Conservation (phyloP, 1,139 yeast species). For the Protomyces gravidus region DNA sequence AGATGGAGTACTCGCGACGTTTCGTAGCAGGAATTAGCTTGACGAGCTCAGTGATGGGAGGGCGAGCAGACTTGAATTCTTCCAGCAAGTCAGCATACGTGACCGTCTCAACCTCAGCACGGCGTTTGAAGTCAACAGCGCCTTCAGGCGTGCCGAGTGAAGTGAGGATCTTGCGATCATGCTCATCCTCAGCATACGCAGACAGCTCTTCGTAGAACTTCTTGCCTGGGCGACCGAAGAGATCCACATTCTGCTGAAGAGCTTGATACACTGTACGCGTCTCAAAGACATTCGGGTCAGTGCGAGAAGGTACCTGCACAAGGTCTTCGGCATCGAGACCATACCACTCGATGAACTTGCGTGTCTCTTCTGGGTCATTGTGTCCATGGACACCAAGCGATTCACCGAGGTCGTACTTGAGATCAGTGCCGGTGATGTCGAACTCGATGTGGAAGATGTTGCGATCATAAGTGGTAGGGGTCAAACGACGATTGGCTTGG, state of each 20-base stretch:
- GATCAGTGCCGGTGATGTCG: constrained; percentile 83
- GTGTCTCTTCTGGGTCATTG: constrained; percentile 63
- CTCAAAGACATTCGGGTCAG: constrained; percentile 55
- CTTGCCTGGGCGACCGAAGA: constrained; percentile 94
- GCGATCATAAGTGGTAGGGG: constrained; percentile 88
- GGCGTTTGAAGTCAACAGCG: constrained; percentile 76
- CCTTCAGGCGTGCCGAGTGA: constrained; percentile 73
- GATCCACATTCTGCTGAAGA: constrained; percentile 71
- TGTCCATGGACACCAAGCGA: constrained; percentile 95
- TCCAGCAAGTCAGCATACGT: constrained; percentile 78
- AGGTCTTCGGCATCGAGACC: constrained; percentile 65
- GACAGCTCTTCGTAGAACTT: constrained; percentile 83
- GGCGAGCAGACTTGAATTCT: constrained; percentile 78
- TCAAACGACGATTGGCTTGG: constrained; percentile 83
- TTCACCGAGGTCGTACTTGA: constrained; percentile 91
- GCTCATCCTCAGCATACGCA: constrained; percentile 63
- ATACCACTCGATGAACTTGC: constrained; percentile 63
- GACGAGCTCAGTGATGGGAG: constrained; percentile 66
- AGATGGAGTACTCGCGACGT: constrained; percentile 98
- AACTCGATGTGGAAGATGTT: constrained; percentile 96
- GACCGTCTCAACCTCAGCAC: constrained; percentile 77
- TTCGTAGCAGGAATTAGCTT: constrained; percentile 77
- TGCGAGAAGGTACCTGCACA: constrained; percentile 69
- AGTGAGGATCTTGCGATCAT: constrained; percentile 59
- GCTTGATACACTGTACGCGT: constrained; percentile 78